Percentiles rank a stretch among this genome's conserved stretches.
Conservation (phyloP, 768 basidiomycete species). For the Russula earlei region DNA sequence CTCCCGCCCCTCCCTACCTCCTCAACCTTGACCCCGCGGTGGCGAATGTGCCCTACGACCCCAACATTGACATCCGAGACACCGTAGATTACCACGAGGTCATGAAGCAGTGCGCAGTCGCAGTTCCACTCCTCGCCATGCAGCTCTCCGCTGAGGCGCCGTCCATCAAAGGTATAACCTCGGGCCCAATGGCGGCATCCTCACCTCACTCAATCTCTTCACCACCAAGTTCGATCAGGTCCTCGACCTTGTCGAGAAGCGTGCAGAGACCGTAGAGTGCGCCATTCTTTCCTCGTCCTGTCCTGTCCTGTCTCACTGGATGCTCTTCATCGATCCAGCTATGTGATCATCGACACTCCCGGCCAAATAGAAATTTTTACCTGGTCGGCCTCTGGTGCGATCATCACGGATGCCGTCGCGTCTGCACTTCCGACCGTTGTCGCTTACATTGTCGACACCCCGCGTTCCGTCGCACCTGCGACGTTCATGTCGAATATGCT, state of each 20-base stretch:
- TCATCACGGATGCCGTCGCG: conserved; percentile 95
- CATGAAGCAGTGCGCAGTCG: conserved; percentile 90
- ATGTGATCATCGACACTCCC: conserved; percentile 93
- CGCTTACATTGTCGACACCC: conserved; percentile 96
- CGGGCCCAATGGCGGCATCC: conserved; percentile 95
- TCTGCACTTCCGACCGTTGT: conserved; percentile 89
- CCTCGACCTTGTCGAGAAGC: conserved; percentile 79
- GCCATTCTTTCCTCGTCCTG: conserved; percentile 28
- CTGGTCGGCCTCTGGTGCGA: conserved; percentile 98
- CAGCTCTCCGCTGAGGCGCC: conserved; percentile 1
- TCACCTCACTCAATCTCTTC: conserved; percentile 95
- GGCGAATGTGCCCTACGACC: conserved; percentile 79
- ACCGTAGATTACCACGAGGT: conserved; percentile 97
- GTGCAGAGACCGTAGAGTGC: conserved; percentile 82
- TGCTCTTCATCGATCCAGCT: conserved; percentile 36
- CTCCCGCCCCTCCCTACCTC: conserved; percentile 77
- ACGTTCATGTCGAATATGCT: conserved; percentile 99
- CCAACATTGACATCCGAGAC: conserved; percentile 97
- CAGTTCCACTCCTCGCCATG: conserved; percentile 17
- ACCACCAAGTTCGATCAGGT: conserved; percentile 99
- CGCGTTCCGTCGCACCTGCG: conserved; percentile 85
- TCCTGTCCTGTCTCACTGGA: background rate
- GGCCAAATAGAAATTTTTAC: conserved; percentile 99
- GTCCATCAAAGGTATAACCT: conserved; percentile 72
- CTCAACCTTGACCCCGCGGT: conserved; percentile 98